Percentiles rank a stretch among this genome's conserved stretches.
phyloP scores from a whole-genome alignment of 345 rosid species.

The Aquilaria yunnanensis region DNA sequence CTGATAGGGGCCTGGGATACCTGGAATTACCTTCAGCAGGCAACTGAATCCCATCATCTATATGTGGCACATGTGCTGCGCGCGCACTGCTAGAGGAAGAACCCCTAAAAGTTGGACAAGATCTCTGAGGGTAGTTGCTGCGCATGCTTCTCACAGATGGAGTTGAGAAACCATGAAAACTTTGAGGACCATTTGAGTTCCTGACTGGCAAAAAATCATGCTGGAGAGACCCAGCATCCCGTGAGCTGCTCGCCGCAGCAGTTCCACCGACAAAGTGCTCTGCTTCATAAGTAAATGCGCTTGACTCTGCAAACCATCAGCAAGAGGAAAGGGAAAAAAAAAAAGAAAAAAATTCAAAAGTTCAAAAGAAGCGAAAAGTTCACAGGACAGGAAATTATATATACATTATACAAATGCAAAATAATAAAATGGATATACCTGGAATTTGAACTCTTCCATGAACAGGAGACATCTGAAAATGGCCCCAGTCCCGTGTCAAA shows the following conservation, averaged over 20 bases:
- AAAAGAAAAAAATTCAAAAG: conserved; percentile 1
- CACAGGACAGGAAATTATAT: neutral
- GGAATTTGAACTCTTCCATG: conserved; percentile 45
- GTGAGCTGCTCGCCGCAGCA: conserved; percentile 29
- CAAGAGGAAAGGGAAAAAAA: conserved; percentile 4
- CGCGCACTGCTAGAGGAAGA: conserved; percentile 48
- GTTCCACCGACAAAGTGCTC: conserved; percentile 36
- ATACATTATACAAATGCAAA: neutral
- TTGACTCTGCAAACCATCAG: conserved; percentile 42
- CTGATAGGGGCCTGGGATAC: conserved; percentile 46
- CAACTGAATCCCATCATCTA: conserved; percentile 49
- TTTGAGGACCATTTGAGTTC: conserved; percentile 38
- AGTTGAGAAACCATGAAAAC: conserved; percentile 37
- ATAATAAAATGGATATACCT: conserved; percentile 24
- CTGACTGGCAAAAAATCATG: conserved; percentile 44
- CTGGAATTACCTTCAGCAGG: conserved; percentile 53
- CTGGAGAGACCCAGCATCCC: conserved; percentile 40
- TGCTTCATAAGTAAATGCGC: conserved; percentile 44
- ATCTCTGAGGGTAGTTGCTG: conserved; percentile 49
- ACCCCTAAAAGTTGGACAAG: conserved; percentile 55
- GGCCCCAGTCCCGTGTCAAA: conserved; percentile 50
- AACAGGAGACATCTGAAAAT: conserved; percentile 35
- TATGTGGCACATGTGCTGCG: conserved; percentile 41
- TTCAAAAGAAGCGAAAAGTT: neutral
- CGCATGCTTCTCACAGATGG: conserved; percentile 45